phyloP scores from a whole-genome alignment of 345 rosid species.

The Jatropha curcas region DNA sequence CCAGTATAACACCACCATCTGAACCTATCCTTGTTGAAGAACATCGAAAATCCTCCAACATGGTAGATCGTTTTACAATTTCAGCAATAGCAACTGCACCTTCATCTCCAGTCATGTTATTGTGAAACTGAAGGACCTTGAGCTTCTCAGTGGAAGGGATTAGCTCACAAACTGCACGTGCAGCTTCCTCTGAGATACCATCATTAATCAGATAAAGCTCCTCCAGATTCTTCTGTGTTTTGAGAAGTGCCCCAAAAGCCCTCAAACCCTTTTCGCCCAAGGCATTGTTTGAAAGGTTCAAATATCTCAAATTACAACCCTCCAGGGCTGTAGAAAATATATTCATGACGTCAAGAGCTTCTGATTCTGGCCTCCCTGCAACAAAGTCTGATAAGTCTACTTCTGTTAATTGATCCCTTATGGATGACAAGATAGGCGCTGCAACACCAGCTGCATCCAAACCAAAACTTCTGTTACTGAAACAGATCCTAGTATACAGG shows the following conservation, averaged over 20 bases:
- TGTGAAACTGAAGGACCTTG: conserved; percentile 81
- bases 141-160: conserved; percentile 83
- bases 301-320: conserved; percentile 61
- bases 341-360: conserved; percentile 89
- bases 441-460: conserved; percentile 76
- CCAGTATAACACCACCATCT: conserved; percentile 75
- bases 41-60: conserved; percentile 77
- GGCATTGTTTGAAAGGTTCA: conserved; percentile 88
- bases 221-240: conserved; percentile 68
- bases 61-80: conserved; percentile 59
- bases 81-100: conserved; percentile 82
- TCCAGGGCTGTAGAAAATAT: conserved; percentile 72
- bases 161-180: conserved; percentile 67
- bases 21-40: conserved; percentile 84
- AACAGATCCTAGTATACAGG: conserved; percentile 76
- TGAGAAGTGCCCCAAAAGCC: conserved; percentile 73
- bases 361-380: conserved; percentile 86
- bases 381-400: conserved; percentile 87
- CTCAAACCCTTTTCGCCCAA: conserved; percentile 91
- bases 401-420: conserved; percentile 72
- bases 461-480: conserved; percentile 90
- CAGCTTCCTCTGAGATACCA: conserved; percentile 95
- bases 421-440: conserved; percentile 65
- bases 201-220: conserved; percentile 86
- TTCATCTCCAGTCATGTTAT: conserved; percentile 93